Conservation (phyloP, 2,329 filamentous ascomycete species). For the Nemania sp. region DNA sequence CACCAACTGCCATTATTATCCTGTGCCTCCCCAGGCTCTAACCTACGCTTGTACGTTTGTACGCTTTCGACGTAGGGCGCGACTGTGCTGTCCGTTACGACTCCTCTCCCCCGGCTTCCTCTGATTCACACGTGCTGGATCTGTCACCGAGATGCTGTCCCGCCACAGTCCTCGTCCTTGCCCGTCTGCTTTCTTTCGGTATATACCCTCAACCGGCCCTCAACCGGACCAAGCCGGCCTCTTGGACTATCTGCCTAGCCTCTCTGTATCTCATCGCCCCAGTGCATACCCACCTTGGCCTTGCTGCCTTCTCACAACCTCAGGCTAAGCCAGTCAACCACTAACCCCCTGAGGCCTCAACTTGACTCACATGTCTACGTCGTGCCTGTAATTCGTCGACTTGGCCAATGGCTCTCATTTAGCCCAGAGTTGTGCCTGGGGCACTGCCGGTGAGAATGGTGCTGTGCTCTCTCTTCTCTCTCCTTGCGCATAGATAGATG, state of each 20-base stretch:
- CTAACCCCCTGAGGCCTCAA: constrained; percentile 4
- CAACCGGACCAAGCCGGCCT: not conserved
- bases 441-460: constrained; percentile 13
- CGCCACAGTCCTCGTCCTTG: not conserved
- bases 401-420: constrained; percentile 10
- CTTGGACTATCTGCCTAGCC: constrained; percentile 15
- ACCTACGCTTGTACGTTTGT: not conserved
- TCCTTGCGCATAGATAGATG: not conserved
- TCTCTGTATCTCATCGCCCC: constrained; percentile 11
- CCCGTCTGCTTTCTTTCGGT: not conserved
- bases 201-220: not conserved
- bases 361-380: constrained; percentile 18
- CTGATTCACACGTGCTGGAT: not conserved
- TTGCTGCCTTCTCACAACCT: constrained; percentile 22
- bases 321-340: constrained; percentile 4
- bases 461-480: not conserved
- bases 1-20: too few relatives aligned
- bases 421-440: constrained; percentile 19
- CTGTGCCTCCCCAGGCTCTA: too few relatives aligned
- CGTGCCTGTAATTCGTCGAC: not conserved
- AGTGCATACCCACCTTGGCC: constrained; percentile 16
- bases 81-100: not conserved
- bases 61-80: not conserved
- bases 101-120: not conserved
- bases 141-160: constrained; percentile 5